Base-by-base conservation (phyloP, 2,329 filamentous ascomycete species). In the Hypoxylon sp. region DNA sequence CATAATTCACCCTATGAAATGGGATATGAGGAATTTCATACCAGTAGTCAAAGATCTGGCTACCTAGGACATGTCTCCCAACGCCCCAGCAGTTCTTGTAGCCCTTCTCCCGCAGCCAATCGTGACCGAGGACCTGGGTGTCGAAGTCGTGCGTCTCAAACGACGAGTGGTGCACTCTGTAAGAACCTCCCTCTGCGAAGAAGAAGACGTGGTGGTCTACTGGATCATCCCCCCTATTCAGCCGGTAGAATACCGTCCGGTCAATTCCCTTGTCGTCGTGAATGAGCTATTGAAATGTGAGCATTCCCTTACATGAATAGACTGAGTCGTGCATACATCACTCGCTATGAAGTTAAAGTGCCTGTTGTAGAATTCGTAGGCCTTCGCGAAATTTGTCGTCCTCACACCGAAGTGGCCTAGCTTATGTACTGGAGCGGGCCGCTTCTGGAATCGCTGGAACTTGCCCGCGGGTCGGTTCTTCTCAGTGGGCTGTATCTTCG, bases 81-180 rank as follows among this genome's bases (percentile, higher is more conserved):
- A 93, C 86, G 1, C 90, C 90, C 90, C 90, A 93, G 67, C 88
- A 88, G 70, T 83, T 85, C 71, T 83, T 83, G 74, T 90, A 90
- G 1, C 86, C 87, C 75, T 88, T 86, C 67, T 86, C 79, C 1
- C 81, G 81, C 66, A 93, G 78, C 87, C 88, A 92, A 72, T 90
- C 85, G 77, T 93, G 90, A 1, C 90, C 90, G 2, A 92, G 80
- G 30, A 87, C 82, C 80, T 92, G 90, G 3, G 87, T 86, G 74
- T 93, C 90, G 71, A 90, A 91, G 75, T 92, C 89, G 71, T 90
- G 86, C 3, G 90, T 89, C 77, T 92, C 90, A 69, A 90, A 92
- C 2, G 84, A 87, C 16, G 85, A 86, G 77, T 92, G 90, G 74
- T 92, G 90, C 2, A 91, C 84, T 74, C 89, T 87, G 63, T 75